Evolutionary conservation across 495 filamentous ascomycete species (phyloP).

Genomic region (Aspergillus baeticus): DNA sequence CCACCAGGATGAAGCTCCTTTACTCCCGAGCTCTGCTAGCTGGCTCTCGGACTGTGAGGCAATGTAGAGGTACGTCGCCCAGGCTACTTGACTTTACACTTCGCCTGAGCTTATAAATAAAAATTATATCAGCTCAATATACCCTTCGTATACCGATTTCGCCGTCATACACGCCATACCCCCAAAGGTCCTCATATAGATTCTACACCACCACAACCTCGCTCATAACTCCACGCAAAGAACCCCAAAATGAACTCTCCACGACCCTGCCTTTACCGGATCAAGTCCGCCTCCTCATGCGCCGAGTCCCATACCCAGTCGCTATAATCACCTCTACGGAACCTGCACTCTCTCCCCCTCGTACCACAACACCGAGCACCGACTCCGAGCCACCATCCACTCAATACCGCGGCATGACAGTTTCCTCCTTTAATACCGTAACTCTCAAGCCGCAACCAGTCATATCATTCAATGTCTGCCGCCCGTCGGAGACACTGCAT

Average conservation of each 20-base stretch:
- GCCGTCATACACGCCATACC: background rate
- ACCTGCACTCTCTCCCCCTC: too few species aligned
- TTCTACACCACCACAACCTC: slow-evolving; percentile 1
- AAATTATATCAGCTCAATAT: background rate
- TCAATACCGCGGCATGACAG: slow-evolving; percentile 63
- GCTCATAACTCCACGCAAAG: background rate
- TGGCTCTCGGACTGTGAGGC: slow-evolving; percentile 8
- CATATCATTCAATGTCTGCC: slow-evolving; percentile 76
- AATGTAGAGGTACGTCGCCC: slow-evolving; percentile 10
- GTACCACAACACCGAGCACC: slow-evolving; percentile 4
- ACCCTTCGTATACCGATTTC: background rate
- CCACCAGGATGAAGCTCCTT: slow-evolving; percentile 34
- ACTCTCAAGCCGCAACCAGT: slow-evolving; percentile 63
- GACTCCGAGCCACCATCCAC: background rate
- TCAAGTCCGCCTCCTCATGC: slow-evolving; percentile 63
- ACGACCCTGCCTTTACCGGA: slow-evolving; percentile 25
- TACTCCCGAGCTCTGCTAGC: slow-evolving; percentile 26
- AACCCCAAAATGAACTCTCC: background rate
- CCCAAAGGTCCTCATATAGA: background rate
- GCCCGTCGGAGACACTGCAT: slow-evolving; percentile 68
- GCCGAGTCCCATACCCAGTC: slow-evolving; percentile 68
- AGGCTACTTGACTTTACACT: too few species aligned
- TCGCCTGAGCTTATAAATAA: too few species aligned
- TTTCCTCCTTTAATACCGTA: slow-evolving; percentile 81
- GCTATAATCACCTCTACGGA: slow-evolving; percentile 63